Evolutionary conservation across 2,329 filamentous ascomycete species (phyloP), one percentile per base, ranked within the genome.

Genomic region (Iodosphaeria phyllophila): DNA sequence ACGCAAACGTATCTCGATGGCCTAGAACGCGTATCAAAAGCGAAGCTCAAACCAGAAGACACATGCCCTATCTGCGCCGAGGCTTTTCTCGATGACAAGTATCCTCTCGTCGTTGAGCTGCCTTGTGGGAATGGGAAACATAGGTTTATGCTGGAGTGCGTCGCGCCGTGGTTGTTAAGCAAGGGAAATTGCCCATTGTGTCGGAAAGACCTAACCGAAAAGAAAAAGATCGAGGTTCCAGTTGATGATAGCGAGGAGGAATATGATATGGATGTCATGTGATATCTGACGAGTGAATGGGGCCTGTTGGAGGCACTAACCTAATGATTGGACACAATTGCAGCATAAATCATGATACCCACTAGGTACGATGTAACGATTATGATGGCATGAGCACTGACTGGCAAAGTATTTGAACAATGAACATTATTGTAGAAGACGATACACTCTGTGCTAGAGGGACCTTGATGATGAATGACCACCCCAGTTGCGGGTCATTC

Each of bases 161-260:
- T 74, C 2, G 63, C 58, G 4, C 69, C 70, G 5, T 75, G 70
- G 70, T 42, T 75, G 41, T 50, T 59, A 42, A 58, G 64, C 37
- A 70, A 74, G 46, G 69, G 69, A 18, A 71, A 56, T 16, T 74
- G 69, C 41, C 69, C 69, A 19, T 52, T 74, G 50, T 73, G 69
- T 43, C 50, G 70, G 30, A 57, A 62, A 41, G 64, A 70, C 38
- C 46, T 74, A 47, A 57, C 52, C 16, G 58, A 61, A 52, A 67
- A 64, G 53, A 56, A 51, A 45, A 48, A 50, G 43, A 7, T 41
- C 4, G 40, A 40, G 22, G 50, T 16, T 3, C 12, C 11, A 54
- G 30, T 41, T 46, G 50, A 55, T 15, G 57, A 61, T 2, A 57
- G 60, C 3, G 60, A 64, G 11, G 60, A 66, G 13, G 58, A 64